Base-by-base conservation (phyloP, 257 asterid species). In the Jacaranda mimosifolia region DNA sequence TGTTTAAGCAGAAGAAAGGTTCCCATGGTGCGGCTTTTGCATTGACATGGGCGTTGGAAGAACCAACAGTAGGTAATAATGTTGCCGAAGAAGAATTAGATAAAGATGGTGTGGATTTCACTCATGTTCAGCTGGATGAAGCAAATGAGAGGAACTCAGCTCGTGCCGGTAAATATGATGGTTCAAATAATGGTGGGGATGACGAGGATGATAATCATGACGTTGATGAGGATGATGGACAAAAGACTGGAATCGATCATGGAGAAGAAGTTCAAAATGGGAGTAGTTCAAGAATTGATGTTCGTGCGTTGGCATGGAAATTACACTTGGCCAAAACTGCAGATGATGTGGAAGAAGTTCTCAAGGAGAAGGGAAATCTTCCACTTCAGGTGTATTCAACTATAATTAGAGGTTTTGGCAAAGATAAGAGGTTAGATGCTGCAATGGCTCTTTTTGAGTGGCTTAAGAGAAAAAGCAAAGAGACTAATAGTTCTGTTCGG, bases 371-470 rank as follows among this genome's bases (percentile, higher is more conserved):
- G 59, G 72, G 74, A 15, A 87, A 86, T 14, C 79, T 91, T 17
- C 98, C 98, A 4, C 96, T 95, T 77, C 99, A 88, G 76, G 97
- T 96, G 17, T 96, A 82, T 74, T 96, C 97, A 0, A 83, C 97
- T 45, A 76, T 91, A 35, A 90, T 96, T 74, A 86, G 90, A 83
- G 85, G 91, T 57, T 87, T 96, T 55, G 98, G 99, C 46, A 96
- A 88, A 32, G 94, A 96, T 3, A 89, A 87, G 82, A 88, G 78
- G 85, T 66, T 90, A 18, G 84, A 87, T 12, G 63, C 91, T 3
- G 97, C 91, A 0, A 68, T 93, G 86, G 94, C 93, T 74, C 86
- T 93, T 53, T 90, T 86, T n/a, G 87, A 90, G 72, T 96, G 98
- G 99, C 96, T 96, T 36, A 91, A 84, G 89, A 86, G 87, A 75